Base-by-base conservation (phyloP, 345 rosid species). In the Balakata baccata region DNA sequence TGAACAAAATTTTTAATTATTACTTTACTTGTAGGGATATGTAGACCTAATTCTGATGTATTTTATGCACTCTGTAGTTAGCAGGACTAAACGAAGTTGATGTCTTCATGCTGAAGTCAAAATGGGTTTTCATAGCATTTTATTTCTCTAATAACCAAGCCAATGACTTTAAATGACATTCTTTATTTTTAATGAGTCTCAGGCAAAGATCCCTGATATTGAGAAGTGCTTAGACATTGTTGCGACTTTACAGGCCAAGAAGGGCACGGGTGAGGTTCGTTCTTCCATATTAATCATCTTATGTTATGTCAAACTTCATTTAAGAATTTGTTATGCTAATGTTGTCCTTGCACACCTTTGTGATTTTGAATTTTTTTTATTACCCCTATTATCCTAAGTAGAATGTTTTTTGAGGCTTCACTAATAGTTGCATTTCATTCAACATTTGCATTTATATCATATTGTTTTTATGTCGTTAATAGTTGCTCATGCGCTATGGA, bases 201-300 rank as follows among this genome's bases (percentile, higher is more conserved):
- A 92, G 98, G 94, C 92, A 62, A 95, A 95, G 85, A 91, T 86
- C 78, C 99, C 97, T 71, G 98, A 87, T 81, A 95, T 89, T 49
- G 94, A 87, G 83, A 95, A 95, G 75, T 95, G 98, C 82, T 85
- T 95, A 69, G 93, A 90, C 78, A 86, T 88, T 47, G 93, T 92
- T 74, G 88, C 93, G 49, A 91, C 94, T 74, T 85, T 95, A 79
- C 81, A 84, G 80, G 93, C 95, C 72, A 92, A 85, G 94, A 86
- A 84, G 90, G 97, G 79, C 72, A 66, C 83, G 77, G 92, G 92
- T 85, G 92, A 95, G 96, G 97, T 93, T 85, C 64, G 92, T 91
- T 54, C 72, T 79, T 77, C 45, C 39, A 49, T 75, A 20, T 75
- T 60, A 71, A 29, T 29, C 66, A 51, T 60, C 69, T 73, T 20